Base-by-base conservation (phyloP, 192 early-diverging fungal genomes). In the Entomortierella beljakovae region DNA sequence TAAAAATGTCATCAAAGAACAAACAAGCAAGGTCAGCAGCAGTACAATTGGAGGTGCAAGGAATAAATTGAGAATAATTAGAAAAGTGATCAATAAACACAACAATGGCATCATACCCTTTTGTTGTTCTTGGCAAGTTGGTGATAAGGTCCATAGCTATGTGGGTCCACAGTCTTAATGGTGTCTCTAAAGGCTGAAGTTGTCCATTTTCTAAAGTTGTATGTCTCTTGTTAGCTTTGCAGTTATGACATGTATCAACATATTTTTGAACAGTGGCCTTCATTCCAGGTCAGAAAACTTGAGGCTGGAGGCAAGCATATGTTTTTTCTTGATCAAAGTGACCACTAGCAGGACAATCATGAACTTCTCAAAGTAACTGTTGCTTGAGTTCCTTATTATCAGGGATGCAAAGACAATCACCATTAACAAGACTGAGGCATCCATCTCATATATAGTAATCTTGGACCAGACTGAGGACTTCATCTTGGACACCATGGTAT, bases 91-190 rank as follows among this genome's bases (percentile, higher is more conserved):
- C n/a, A n/a, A 84, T 71, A 42, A 88, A 55, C 0, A 88, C 83
- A 6, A 71, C 60, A 0, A 89, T 75, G 0, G 69, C 63, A 76
- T 80, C 61, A 49, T 65, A 58, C 3, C 56, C 64, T 23, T 7
- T 2, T 34, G 57, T 55, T 2, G 63, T 38, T 10, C 28, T 22
- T 0, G 82, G 76, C 1, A 87, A 48, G 20, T 57, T 33, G 16
- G 40, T 48, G 29, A 85, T 70, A 31, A 84, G 76, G 48, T 85
- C 85, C 76, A 88, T 82, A 1, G 53, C 62, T n/a, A 87, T 83
- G 31, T 71, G 68, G 0, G 61, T 35, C 80, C 82, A 87, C 2
- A 65, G 82, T 0, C 31, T 1, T 2, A 38, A 33, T 0, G 62
- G 62, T 38, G 54, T 28, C 6, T 32, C 26, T 0, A 64, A 29